phyloP scores from a whole-genome alignment of 2,329 filamentous ascomycete genomes.

The Colletotrichum tropicicola region DNA sequence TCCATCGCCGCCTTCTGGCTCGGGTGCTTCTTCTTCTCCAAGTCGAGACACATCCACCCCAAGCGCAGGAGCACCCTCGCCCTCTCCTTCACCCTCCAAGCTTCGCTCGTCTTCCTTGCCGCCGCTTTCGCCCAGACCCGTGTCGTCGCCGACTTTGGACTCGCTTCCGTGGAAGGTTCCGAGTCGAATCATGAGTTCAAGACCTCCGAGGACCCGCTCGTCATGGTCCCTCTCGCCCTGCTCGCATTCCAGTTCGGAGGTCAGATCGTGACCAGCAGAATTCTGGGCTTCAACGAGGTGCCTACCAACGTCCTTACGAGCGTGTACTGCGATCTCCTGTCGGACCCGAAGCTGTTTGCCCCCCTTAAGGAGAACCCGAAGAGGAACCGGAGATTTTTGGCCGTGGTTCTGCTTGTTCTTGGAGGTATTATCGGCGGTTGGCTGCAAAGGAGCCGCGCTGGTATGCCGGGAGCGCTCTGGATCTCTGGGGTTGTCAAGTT shows the following conservation, averaged over 20 bases:
- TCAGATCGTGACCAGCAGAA: constrained; percentile 59
- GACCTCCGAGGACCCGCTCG: constrained; percentile 45
- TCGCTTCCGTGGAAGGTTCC: constrained; percentile 32
- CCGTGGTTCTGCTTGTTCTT: constrained; percentile 54
- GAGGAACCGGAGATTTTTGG: constrained; percentile 55
- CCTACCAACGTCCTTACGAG: constrained; percentile 65
- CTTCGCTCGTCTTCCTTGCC: constrained; percentile 58
- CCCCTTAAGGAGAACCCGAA: constrained; percentile 52
- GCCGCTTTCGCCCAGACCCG: constrained; percentile 59
- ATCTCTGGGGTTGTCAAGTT: constrained; percentile 55
- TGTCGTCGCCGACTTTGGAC: constrained; percentile 53
- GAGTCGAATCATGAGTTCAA: constrained; percentile 24
- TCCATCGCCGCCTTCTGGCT: constrained; percentile 63
- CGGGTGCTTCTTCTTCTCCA: constrained; percentile 59
- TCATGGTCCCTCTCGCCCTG: constrained; percentile 54
- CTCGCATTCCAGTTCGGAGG: constrained; percentile 64
- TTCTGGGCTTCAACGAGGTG: constrained; percentile 61
- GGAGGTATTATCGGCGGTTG: constrained; percentile 59
- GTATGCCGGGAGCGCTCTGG: constrained; percentile 54
- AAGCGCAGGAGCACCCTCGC: constrained; percentile 52
- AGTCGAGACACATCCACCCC: constrained; percentile 42
- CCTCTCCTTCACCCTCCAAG: constrained; percentile 61
- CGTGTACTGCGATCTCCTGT: constrained; percentile 61
- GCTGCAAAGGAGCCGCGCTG: constrained; percentile 52
- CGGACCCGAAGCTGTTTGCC: constrained; percentile 57